These are phyloP conservation scores for Caryopteris hybrid DNA, from an alignment of 305 asterid species.

Conservation along the genomic window DNA sequence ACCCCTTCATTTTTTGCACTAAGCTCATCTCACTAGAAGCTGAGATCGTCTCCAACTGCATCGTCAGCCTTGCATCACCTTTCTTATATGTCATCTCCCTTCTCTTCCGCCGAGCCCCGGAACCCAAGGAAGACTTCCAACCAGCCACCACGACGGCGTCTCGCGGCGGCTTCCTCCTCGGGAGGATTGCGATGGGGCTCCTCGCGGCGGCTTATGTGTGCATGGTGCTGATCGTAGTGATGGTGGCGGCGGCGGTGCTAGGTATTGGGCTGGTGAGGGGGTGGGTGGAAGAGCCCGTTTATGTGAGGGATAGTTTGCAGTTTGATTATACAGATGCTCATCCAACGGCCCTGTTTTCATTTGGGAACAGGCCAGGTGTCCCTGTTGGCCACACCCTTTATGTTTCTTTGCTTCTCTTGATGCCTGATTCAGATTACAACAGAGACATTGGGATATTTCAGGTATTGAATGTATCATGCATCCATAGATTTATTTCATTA, in stretches of 20 bases:
- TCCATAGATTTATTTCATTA: too few relatives aligned
- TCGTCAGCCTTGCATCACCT: constrained; percentile 40
- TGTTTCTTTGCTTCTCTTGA: constrained; percentile 53
- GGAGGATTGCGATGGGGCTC: constrained; percentile 47
- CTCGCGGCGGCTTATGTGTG: constrained; percentile 59
- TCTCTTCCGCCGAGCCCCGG: constrained; percentile 17
- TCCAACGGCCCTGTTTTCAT: constrained; percentile 49
- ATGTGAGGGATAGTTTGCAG: constrained; percentile 39
- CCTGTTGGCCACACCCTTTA: constrained; percentile 65
- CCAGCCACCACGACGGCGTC: background rate
- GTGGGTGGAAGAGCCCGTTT: constrained; percentile 71
- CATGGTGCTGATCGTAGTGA: constrained; percentile 34
- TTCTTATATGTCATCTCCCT: constrained; percentile 27
- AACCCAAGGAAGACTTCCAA: constrained; percentile 1
- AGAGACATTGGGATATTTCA: constrained; percentile 77
- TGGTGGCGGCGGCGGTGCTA: constrained; percentile 41
- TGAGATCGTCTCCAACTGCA: constrained; percentile 29
- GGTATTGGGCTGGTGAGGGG: constrained; percentile 59
- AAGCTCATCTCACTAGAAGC: constrained; percentile 38
- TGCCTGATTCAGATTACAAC: constrained; percentile 92
- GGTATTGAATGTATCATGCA: too few relatives aligned
- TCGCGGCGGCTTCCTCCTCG: constrained; percentile 27
- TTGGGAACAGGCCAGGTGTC: constrained; percentile 18
- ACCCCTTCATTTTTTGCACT: constrained; percentile 28
- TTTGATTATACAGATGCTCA: constrained; percentile 57